Base-by-base conservation (phyloP, 1,284 basidiomycete genomes). In the Leccinum pachyderme region DNA sequence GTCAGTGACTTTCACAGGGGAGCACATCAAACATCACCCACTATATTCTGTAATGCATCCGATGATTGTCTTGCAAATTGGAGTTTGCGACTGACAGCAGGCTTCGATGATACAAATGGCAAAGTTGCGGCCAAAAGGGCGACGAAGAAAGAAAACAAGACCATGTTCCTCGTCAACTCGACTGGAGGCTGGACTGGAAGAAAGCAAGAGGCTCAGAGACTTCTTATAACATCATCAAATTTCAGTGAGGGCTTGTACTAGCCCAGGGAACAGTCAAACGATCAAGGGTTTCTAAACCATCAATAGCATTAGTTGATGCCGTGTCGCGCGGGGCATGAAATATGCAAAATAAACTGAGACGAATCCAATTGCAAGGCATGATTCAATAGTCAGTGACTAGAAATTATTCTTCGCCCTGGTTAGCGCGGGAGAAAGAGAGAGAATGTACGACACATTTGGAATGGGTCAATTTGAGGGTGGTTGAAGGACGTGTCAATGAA, bases 31-130 rank as follows among this genome's bases (percentile, higher is more conserved):
- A 28, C 5, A 22, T 33, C 6, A 24, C 56, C 7, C 39, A 65
- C 66, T 11, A 52, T 65, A n/a, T 49, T 55, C 41, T 67, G 64
- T 22, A 69, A 54, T 11, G 52, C 54, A 9, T 59, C 58, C 6
- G 60, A 54, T 1, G 61, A 60, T 37, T 43, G 35, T 47, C 55
- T 57, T 33, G 58, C 43, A 49, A 67, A 61, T 49, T 54, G 8
- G 47, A 63, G 54, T 24, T 56, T 57, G 9, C 51, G 56, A 56
- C 54, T 47, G 31, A 51, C 29, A 13, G 13, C 47, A 12, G 35
- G 28, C 33, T 45, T 45, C 39, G 50, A 50, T n/a, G 48, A 66
- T 15, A 54, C 60, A 7, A 56, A 33, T 11, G 57, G 49, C 45
- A 57, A 45, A 25, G 55, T 51, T 35, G 37, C 47, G 18, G 49